Evolutionary conservation across 257 asterid genomes (phyloP).

Genomic region (Solanum rostratum): DNA sequence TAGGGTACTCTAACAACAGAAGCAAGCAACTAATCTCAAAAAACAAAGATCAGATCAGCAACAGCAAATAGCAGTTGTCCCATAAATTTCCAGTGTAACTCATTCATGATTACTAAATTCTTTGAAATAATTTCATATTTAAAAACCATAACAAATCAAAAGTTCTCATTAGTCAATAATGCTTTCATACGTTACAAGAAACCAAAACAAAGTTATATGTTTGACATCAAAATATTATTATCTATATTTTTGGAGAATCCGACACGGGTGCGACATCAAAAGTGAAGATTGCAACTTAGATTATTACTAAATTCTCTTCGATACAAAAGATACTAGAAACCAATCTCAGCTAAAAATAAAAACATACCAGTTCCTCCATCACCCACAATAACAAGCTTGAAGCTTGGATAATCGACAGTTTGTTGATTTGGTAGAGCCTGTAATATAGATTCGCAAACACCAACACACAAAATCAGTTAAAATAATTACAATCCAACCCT

Average conservation of each 20-base stretch:
- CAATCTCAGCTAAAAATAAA: background rate
- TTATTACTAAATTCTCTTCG: background rate
- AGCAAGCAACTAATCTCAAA: background rate
- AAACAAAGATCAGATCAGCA: background rate
- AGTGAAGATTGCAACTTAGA: too few relatives aligned
- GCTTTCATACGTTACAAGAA: background rate
- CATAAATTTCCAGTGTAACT: background rate
- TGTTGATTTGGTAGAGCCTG: slow-evolving; percentile 63
- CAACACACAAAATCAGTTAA: background rate
- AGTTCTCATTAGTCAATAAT: background rate
- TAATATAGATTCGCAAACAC: background rate
- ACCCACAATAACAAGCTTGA: slow-evolving; percentile 75
- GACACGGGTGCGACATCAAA: too few relatives aligned
- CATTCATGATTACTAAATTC: background rate
- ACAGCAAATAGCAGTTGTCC: background rate
- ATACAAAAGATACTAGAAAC: background rate
- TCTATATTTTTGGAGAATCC: too few relatives aligned
- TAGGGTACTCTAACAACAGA: slow-evolving; percentile 19
- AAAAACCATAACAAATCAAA: background rate
- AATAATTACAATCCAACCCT: background rate
- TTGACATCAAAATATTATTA: background rate
- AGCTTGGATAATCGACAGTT: slow-evolving; percentile 69
- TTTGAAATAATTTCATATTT: background rate
- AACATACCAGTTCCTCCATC: slow-evolving; percentile 69
- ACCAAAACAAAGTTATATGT: background rate